phyloP scores from a whole-genome alignment of 352 stramenopile species.

The Phytopythium vexans region DNA sequence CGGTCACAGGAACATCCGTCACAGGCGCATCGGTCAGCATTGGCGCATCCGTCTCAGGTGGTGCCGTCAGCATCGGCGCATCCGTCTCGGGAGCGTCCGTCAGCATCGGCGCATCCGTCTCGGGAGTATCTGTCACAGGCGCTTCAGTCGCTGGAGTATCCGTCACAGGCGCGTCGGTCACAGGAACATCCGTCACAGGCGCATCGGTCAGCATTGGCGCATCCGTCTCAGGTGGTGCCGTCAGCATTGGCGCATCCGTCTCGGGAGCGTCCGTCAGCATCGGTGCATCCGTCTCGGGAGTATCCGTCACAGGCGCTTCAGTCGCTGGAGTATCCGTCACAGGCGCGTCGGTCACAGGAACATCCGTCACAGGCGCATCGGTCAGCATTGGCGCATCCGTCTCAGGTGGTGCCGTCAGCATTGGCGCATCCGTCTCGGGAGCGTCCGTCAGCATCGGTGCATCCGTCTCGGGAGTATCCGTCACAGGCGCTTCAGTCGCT shows the following conservation, averaged over 20 bases:
- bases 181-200: not conserved
- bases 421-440: too few species aligned
- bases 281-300: slow-evolving; percentile 4
- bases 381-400: too few species aligned
- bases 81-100: not conserved
- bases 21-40: not conserved
- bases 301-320: slow-evolving; percentile 1
- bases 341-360: slow-evolving; percentile 1
- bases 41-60: slow-evolving; percentile 3
- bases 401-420: too few species aligned
- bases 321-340: slow-evolving; percentile 1
- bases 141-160: not conserved
- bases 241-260: slow-evolving; percentile 2
- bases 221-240: slow-evolving; percentile 2
- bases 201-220: not conserved
- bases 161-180: slow-evolving; percentile 4
- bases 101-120: not conserved
- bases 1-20: not conserved
- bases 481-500: too few species aligned
- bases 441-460: too few species aligned
- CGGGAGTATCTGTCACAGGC: slow-evolving; percentile 5
- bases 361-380: not conserved
- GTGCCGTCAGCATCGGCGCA: slow-evolving; percentile 1
- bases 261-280: not conserved
- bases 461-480: too few species aligned